Evolutionary conservation across 768 basidiomycete species (phyloP), one percentile per base, ranked within the genome.

Genomic region (Suillus lakei): DNA sequence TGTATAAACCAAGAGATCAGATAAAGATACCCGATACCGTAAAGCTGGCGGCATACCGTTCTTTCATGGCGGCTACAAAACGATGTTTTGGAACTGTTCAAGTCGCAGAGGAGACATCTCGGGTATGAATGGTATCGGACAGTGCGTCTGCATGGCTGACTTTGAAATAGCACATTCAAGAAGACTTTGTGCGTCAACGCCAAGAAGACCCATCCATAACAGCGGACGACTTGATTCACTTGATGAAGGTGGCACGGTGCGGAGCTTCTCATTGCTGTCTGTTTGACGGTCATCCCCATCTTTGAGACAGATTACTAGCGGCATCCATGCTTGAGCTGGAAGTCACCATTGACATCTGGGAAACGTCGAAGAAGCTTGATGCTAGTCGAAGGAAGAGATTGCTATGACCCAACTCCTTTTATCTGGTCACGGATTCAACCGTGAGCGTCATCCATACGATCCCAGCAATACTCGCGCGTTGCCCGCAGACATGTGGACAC

Each of bases 191-290:
- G 32, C 73, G 69, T 63, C 76, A 78, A 60, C 75, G 84, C 58
- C 80, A 81, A 72, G 72, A 75, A 51, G 72, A 81, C 62, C 73
- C 70, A 16, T 75, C 74, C 15, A 72, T 80, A 23, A 82, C 85
- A 28, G 77, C 87, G 0, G 87, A 93, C 26, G 86, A 91, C 65
- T 79, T 95, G 60, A 83, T 91, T 63, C 84, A 84, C 60, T 78
- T 86, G 60, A 91, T 94, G 86, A 84, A 84, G 50, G 73, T 91
- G 18, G 87, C 91, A 34, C 88, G 88, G 92, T 93, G 51, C 61
- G 84, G 53, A n/a, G 30, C 71, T 60, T 30, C 30, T 26, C 16
- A 53, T 50, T 30, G 12, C 41, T 53, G 34, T 53, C 48, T 16
- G 66, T 32, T 16, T 66, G 48, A 61, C 59, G 43, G 18, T 48